Conservation (phyloP, 306 rosid species). For the Castanea mollissima region DNA sequence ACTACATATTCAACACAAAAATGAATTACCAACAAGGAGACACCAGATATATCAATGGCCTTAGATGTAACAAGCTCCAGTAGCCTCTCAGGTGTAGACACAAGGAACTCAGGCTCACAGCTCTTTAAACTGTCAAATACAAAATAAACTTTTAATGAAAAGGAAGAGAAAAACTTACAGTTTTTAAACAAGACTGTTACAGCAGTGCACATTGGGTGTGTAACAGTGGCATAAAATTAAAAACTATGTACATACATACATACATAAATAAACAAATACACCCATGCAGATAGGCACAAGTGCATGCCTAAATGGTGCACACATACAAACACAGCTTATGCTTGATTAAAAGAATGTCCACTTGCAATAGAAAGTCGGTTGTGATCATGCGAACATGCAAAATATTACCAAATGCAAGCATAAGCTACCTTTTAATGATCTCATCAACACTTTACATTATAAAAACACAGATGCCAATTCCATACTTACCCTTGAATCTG, state of each 20-base stretch:
- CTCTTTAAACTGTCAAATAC: constrained; percentile 56
- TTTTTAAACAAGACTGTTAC: not conserved
- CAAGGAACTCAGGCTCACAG: constrained; percentile 95
- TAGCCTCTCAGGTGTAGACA: constrained; percentile 94
- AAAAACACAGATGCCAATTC: constrained; percentile 9
- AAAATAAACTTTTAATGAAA: constrained; percentile 29
- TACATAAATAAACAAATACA: constrained; percentile 1
- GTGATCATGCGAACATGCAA: not conserved
- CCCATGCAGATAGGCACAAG: not conserved
- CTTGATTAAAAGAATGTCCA: not conserved
- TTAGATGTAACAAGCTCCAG: constrained; percentile 75
- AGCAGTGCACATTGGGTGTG: not conserved
- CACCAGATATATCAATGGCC: constrained; percentile 83
- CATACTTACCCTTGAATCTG: constrained; percentile 84
- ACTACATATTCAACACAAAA: not conserved
- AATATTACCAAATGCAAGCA: constrained; percentile 5
- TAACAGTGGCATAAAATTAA: not conserved
- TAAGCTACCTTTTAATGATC: constrained; percentile 2
- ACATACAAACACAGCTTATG: not conserved
- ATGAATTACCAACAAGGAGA: constrained; percentile 70
- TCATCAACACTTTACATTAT: constrained; percentile 4
- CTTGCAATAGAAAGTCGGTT: not conserved
- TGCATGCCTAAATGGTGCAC: not conserved
- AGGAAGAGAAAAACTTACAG: not conserved
- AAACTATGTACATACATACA: not conserved